Conservation (phyloP, 1,284 basidiomycete species). For the Sporisorium reilianum region DNA sequence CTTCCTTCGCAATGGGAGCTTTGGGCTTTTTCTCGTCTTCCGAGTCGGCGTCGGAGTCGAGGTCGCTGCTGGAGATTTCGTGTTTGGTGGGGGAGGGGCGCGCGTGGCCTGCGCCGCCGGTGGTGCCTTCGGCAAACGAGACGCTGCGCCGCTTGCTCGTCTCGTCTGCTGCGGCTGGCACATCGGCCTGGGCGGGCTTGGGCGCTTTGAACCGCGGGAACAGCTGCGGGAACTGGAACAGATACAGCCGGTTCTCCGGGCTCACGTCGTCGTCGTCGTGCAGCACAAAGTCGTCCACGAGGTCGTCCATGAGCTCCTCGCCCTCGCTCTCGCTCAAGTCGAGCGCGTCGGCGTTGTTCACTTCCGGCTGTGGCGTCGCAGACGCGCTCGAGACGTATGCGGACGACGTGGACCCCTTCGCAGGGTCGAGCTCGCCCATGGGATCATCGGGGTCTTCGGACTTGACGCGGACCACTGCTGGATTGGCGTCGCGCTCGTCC, state of each 20-base stretch:
- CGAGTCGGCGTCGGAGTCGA: constrained; percentile 23
- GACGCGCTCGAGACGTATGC: constrained; percentile 25
- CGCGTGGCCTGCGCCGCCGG: constrained; percentile 45
- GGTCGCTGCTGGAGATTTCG: constrained; percentile 13
- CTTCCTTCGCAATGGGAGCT: constrained; percentile 29
- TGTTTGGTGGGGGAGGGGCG: constrained; percentile 18
- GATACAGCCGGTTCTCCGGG: constrained; percentile 78
- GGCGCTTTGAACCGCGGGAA: constrained; percentile 78
- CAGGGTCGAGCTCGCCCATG: constrained; percentile 19
- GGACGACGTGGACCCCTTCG: background rate
- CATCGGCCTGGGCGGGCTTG: constrained; percentile 9
- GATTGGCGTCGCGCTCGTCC: constrained; percentile 21
- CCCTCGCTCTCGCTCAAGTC: constrained; percentile 86
- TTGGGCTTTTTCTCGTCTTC: constrained; percentile 33
- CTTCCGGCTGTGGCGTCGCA: constrained; percentile 50
- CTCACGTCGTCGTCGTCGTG: constrained; percentile 54
- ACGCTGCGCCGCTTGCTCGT: constrained; percentile 44
- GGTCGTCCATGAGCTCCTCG: constrained; percentile 85
- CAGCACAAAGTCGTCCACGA: constrained; percentile 80
- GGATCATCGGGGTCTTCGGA: constrained; percentile 45
- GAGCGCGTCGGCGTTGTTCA: constrained; percentile 79
- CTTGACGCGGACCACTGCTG: constrained; percentile 36
- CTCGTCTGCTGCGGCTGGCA: constrained; percentile 9
- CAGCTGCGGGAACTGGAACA: constrained; percentile 91
- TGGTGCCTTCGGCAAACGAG: constrained; percentile 58